Percentiles rank a stretch among this genome's conserved stretches.
phyloP scores from a whole-genome alignment of 2,329 filamentous ascomycete genomes.

The Sporothrix protearum region DNA sequence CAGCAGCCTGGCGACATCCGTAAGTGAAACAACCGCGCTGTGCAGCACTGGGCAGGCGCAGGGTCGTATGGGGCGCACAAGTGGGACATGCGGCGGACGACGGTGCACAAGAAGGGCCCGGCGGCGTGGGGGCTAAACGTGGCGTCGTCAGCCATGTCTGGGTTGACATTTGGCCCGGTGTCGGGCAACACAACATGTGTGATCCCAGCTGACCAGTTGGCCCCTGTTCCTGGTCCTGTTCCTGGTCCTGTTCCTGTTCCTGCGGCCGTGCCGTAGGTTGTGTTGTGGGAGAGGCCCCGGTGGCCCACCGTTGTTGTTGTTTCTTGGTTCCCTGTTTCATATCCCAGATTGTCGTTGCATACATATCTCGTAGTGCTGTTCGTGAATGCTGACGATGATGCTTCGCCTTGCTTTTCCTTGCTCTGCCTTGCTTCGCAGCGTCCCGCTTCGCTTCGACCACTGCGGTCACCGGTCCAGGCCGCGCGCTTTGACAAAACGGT shows the following conservation, averaged over 20 bases:
- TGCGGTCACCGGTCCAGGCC: conserved; percentile 49
- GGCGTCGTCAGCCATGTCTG: conserved; percentile 29
- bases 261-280: conserved; percentile 9
- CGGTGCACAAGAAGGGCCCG: conserved; percentile 47
- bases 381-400: neutral
- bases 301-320: neutral
- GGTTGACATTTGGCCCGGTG: conserved; percentile 26
- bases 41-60: conserved; percentile 51
- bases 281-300: neutral
- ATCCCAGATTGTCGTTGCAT: neutral
- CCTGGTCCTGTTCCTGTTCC: neutral
- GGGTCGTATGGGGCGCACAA: conserved; percentile 48
- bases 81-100: conserved; percentile 55
- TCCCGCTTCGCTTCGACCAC: neutral
- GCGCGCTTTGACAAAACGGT: conserved; percentile 57
- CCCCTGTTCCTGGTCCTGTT: neutral
- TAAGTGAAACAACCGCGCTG: conserved; percentile 58
- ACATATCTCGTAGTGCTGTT: neutral
- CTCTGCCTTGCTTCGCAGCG: too few species aligned
- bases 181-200: neutral
- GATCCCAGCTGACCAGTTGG: neutral
- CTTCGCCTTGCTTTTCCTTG: neutral
- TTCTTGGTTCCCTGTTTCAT: neutral
- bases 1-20: conserved; percentile 48
- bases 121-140: conserved; percentile 41